phyloP scores from a whole-genome alignment of 2,329 filamentous ascomycete genomes.

The Trichoderma sp. region DNA sequence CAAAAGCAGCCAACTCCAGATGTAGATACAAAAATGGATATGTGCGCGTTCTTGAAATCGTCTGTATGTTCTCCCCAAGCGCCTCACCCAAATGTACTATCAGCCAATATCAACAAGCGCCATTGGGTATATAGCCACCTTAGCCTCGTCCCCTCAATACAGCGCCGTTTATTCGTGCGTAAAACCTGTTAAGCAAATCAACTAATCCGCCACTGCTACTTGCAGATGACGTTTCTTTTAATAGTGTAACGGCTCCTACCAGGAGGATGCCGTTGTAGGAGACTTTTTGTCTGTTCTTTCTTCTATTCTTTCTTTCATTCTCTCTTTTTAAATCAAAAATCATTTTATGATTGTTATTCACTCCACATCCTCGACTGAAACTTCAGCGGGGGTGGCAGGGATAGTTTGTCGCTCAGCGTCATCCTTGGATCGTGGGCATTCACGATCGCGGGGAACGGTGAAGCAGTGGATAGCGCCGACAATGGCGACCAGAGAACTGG shows the following conservation, averaged over 20 bases:
- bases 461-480: constrained; percentile 66
- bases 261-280: constrained; percentile 12
- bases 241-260: constrained; percentile 11
- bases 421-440: constrained; percentile 39
- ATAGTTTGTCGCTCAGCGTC: constrained; percentile 32
- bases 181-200: constrained; percentile 32
- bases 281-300: not conserved
- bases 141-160: not conserved
- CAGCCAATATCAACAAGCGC: not conserved
- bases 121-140: constrained; percentile 21
- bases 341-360: constrained; percentile 22
- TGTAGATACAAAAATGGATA: not conserved
- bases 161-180: constrained; percentile 27
- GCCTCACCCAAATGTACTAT: not conserved
- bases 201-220: constrained; percentile 30
- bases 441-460: constrained; percentile 47
- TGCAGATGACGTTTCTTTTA: constrained; percentile 10
- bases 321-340: not conserved
- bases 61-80: not conserved
- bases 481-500: constrained; percentile 59
- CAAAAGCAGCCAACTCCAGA: constrained; percentile 7
- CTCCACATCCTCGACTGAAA: constrained; percentile 38
- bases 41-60: not conserved
- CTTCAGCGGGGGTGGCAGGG: constrained; percentile 38
- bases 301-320: not conserved